Conservation (phyloP, 768 basidiomycete species). For the Xerocomellus intermedius region DNA sequence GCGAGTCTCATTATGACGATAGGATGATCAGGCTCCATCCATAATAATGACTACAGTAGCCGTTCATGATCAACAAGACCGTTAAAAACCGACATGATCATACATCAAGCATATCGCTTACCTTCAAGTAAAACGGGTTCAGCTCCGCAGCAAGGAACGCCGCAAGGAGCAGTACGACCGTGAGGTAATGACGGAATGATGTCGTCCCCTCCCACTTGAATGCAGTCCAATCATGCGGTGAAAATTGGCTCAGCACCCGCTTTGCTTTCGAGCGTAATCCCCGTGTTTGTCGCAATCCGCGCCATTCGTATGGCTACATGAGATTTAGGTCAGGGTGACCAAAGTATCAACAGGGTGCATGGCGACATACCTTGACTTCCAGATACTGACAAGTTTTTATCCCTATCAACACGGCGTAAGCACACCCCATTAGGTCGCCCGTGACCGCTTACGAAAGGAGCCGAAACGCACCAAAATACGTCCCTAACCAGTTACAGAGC, state of each 20-base stretch:
- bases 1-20: conserved; percentile 71
- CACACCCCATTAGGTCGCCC: conserved; percentile 13
- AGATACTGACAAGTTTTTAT: conserved; percentile 88
- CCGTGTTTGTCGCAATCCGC: conserved; percentile 74
- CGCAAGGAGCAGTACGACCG: conserved; percentile 71
- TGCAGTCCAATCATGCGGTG: conserved; percentile 83
- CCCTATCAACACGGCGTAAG: conserved; percentile 40
- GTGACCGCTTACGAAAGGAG: conserved; percentile 6
- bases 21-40: conserved; percentile 92
- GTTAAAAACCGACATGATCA: conserved; percentile 17
- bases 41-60: conserved; percentile 46
- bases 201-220: conserved; percentile 86
- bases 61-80: conserved; percentile 35
- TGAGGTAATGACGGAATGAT: conserved; percentile 70
- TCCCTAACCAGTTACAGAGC: conserved; percentile 86
- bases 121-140: conserved; percentile 88
- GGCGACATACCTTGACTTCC: conserved; percentile 69
- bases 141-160: conserved; percentile 83
- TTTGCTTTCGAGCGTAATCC: conserved; percentile 77
- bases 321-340: background rate
- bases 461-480: conserved; percentile 61
- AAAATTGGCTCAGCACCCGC: conserved; percentile 79
- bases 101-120: conserved; percentile 28
- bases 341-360: background rate
- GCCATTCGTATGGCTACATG: conserved; percentile 77